Conservation (phyloP, 1,284 basidiomycete species). For the Bjerkandera adusta region DNA sequence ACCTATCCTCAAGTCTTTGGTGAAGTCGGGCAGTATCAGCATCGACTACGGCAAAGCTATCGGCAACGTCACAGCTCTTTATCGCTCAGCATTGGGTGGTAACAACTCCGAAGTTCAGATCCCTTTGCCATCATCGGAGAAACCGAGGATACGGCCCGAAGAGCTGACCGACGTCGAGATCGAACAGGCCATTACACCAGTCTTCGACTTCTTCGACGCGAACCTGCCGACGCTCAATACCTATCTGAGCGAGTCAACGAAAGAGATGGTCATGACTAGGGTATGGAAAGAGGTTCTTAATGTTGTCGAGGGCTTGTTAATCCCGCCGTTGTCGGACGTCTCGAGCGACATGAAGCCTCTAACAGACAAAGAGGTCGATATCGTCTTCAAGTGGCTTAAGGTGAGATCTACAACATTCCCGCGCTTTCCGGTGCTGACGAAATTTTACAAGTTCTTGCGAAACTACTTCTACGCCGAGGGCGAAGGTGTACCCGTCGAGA, state of each 20-base stretch:
- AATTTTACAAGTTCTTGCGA: constrained; percentile 70
- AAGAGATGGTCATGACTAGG: constrained; percentile 90
- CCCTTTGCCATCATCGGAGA: constrained; percentile 71
- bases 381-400: constrained; percentile 98
- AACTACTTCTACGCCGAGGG: constrained; percentile 97
- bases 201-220: constrained; percentile 97
- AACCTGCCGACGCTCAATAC: constrained; percentile 93
- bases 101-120: constrained; percentile 72
- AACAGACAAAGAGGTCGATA: constrained; percentile 94
- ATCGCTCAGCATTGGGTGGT: constrained; percentile 67
- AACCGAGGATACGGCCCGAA: constrained; percentile 67
- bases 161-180: constrained; percentile 91
- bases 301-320: constrained; percentile 86
- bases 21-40: constrained; percentile 61
- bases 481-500: constrained; percentile 85
- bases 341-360: constrained; percentile 89
- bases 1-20: constrained; percentile 70
- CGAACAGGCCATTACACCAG: constrained; percentile 87
- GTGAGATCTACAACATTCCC: constrained; percentile 41
- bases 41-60: constrained; percentile 85
- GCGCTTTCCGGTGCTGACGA: constrained; percentile 1
- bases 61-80: constrained; percentile 78
- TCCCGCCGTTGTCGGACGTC: constrained; percentile 90
- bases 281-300: constrained; percentile 97
- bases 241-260: constrained; percentile 80